These are phyloP conservation scores for Pseudogymnoascus sp. DNA, from an alignment of 2,329 filamentous ascomycete species.

Conservation along the genomic window DNA sequence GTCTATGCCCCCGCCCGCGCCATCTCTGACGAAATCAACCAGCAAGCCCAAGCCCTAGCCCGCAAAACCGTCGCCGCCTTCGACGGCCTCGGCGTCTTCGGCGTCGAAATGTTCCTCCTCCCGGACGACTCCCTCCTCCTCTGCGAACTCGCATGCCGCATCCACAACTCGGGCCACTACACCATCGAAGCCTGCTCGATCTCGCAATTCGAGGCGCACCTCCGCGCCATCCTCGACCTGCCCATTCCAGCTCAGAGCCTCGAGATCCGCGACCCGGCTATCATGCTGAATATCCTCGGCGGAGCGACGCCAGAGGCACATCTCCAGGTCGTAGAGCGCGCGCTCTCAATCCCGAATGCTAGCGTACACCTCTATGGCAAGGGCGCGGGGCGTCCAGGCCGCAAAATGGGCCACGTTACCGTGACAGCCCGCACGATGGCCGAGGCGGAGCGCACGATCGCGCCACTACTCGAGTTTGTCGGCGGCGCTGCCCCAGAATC, in stretches of 20 bases:
- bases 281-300: constrained; percentile 77
- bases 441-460: constrained; percentile 58
- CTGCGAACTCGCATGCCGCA: constrained; percentile 67
- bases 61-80: constrained; percentile 71
- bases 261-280: constrained; percentile 51
- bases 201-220: constrained; percentile 87
- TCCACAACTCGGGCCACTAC: constrained; percentile 90
- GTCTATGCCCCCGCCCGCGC: constrained; percentile 77
- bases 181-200: constrained; percentile 85
- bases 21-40: constrained; percentile 51
- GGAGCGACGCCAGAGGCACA: constrained; percentile 60
- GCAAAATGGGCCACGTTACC: constrained; percentile 95
- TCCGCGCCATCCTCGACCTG: constrained; percentile 66
- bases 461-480: constrained; percentile 59
- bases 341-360: constrained; percentile 49
- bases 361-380: constrained; percentile 89
- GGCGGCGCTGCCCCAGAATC: constrained; percentile 38
- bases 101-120: constrained; percentile 90
- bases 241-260: constrained; percentile 39
- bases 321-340: constrained; percentile 42
- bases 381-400: constrained; percentile 64
- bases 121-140: constrained; percentile 62
- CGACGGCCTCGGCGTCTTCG: constrained; percentile 86
- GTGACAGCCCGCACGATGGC: constrained; percentile 61
- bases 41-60: constrained; percentile 67